Conservation (phyloP, 352 stramenopile species). For the Pythium grandisporangium region DNA sequence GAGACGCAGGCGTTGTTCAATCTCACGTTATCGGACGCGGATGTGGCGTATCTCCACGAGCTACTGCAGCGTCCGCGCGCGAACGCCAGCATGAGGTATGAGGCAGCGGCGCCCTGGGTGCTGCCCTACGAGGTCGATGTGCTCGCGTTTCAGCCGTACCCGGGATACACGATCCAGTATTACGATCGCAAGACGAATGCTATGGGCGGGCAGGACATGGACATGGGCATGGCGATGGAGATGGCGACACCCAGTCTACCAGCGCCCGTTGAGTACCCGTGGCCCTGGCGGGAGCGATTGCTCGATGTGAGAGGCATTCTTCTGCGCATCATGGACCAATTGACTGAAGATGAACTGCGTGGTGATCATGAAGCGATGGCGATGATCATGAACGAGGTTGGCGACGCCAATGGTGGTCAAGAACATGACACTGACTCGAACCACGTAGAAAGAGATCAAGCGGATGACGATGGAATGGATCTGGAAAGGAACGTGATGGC, state of each 20-base stretch:
- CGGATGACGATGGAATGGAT: background rate
- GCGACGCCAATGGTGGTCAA: too few relatives aligned
- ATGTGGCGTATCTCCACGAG: background rate
- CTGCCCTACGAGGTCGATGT: background rate
- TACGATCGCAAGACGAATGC: too few relatives aligned
- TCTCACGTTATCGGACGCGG: background rate
- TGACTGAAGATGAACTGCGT: too few relatives aligned
- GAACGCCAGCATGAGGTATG: background rate
- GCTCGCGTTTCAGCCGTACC: constrained; percentile 27
- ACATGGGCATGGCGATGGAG: too few relatives aligned
- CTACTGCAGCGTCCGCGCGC: background rate
- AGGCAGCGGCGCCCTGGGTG: background rate
- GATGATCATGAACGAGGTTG: too few relatives aligned
- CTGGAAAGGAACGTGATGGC: background rate
- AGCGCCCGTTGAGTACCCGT: constrained; percentile 8
- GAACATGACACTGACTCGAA: background rate
- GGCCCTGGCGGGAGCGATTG: constrained; percentile 7
- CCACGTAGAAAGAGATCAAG: background rate
- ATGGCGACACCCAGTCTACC: constrained; percentile 4
- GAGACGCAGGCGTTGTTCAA: background rate
- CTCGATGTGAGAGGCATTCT: background rate
- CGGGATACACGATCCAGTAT: constrained; percentile 31
- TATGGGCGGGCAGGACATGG: background rate
- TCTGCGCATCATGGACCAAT: constrained; percentile 2
- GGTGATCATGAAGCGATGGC: too few relatives aligned